Conservation (phyloP, 768 basidiomycete species). For the Lanmaoa pseudosensibilis region DNA sequence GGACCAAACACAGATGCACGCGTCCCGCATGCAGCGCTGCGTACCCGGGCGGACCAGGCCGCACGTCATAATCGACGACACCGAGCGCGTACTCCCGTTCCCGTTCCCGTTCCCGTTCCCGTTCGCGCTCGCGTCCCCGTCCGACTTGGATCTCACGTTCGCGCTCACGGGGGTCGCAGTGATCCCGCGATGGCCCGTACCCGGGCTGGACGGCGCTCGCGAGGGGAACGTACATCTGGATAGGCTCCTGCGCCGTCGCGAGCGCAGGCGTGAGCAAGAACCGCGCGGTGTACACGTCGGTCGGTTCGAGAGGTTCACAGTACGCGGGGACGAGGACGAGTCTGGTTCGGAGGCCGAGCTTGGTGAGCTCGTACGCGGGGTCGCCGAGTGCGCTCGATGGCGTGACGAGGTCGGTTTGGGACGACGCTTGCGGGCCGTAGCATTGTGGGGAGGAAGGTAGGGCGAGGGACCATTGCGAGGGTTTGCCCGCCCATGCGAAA, state of each 20-base stretch:
- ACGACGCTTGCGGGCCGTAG: constrained; percentile 7
- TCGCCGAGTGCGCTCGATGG: constrained; percentile 19
- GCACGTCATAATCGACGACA: constrained; percentile 25
- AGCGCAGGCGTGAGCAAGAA: constrained; percentile 23
- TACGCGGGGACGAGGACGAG: constrained; percentile 24
- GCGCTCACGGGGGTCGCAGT: constrained; percentile 2
- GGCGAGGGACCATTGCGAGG: constrained; percentile 26
- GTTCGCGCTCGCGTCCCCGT: constrained; percentile 6
- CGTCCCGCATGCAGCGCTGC: constrained; percentile 20
- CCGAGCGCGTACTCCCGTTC: constrained; percentile 22
- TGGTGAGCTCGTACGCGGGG: constrained; percentile 24
- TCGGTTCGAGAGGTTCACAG: constrained; percentile 20
- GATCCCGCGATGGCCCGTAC: constrained; percentile 3
- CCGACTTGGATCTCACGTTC: neutral
- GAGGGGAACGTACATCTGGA: constrained; percentile 19
- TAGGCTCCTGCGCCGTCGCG: constrained; percentile 17
- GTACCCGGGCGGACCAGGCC: constrained; percentile 21
- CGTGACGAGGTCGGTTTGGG: constrained; percentile 9
- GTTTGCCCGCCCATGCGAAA: constrained; percentile 24
- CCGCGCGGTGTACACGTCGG: constrained; percentile 12
- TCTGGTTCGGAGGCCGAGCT: constrained; percentile 20
- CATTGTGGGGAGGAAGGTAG: constrained; percentile 26
- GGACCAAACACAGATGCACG: constrained; percentile 23
- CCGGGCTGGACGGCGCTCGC: neutral
- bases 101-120: constrained; percentile 9